These are phyloP conservation scores for Tripidium arundinaceum DNA, from an alignment of 202 grass and related monocot genomes.

Conservation along the genomic window DNA sequence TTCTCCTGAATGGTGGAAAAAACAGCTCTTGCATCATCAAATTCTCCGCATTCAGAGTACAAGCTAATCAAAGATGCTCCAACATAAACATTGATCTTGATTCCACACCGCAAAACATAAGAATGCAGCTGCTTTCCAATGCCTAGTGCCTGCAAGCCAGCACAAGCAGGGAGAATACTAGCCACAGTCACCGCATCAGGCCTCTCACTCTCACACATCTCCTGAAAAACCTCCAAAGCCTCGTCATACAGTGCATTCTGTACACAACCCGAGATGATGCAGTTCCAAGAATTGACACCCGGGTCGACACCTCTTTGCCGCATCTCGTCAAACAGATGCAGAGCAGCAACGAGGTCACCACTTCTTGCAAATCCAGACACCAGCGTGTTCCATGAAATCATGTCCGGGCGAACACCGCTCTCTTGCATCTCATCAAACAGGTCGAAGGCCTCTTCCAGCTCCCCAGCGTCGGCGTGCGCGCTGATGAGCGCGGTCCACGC, in stretches of 20 bases:
- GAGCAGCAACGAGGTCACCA: conserved; percentile 36
- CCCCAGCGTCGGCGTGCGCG: conserved; percentile 49
- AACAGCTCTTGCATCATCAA: conserved; percentile 41
- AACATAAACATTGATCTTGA: conserved; percentile 57
- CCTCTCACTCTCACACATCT: conserved; percentile 49
- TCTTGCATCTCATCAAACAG: conserved; percentile 51
- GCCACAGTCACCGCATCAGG: conserved; percentile 54
- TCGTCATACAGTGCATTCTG: conserved; percentile 48
- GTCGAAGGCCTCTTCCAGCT: conserved; percentile 36
- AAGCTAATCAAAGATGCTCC: conserved; percentile 59
- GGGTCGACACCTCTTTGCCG: conserved; percentile 31
- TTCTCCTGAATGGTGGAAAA: conserved; percentile 46
- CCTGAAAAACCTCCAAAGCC: conserved; percentile 45
- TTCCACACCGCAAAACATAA: conserved; percentile 39
- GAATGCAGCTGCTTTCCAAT: conserved; percentile 59
- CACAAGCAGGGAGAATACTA: conserved; percentile 64
- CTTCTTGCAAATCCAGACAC: conserved; percentile 63
- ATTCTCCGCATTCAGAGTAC: conserved; percentile 52
- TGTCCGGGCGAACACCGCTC: conserved; percentile 47
- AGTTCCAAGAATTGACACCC: conserved; percentile 64
- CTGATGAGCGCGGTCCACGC: conserved; percentile 60
- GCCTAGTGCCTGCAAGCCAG: conserved; percentile 36
- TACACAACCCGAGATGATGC: conserved; percentile 62
- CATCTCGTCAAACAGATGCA: conserved; percentile 60
- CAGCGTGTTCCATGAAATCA: conserved; percentile 68